Base-by-base conservation (phyloP, 2,329 filamentous ascomycete species). In the Fusarium drepaniforme region DNA sequence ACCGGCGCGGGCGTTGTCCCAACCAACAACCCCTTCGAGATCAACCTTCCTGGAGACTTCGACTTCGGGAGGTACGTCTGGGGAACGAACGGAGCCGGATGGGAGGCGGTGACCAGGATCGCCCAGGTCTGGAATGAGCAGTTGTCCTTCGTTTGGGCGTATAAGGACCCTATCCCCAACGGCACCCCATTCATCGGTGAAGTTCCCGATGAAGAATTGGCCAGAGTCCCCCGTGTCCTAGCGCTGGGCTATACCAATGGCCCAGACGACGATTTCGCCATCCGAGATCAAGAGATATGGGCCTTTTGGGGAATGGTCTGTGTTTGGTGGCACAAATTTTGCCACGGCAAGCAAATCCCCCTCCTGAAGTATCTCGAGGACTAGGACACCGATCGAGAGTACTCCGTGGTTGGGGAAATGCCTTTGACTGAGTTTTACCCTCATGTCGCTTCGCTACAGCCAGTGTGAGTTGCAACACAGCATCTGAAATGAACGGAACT, bases 161-260 rank as follows among this genome's bases (percentile, higher is more conserved):
- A 46, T 3, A 5, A 46, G 13, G 13, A 46, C 21, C 4, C 21
- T 5, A 25, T 46, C 2, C 42, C 42, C 1, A 1, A 46, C 42
- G 42, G 42, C 13, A 15, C 21, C 4, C 42, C 13, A 0, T 46
- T 46, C 8, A 21, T 46, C 1, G 42, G 42, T 2, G 42, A 46
- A 0, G 7, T 44, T 7, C 21, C 6, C 1, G 3, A 46, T 4
- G 21, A 7, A 3, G 42, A 3, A 0, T 1, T 46, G 7, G 42
- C 42, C 3, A 46, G 21, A 13, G 42, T 9, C n/a, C 42, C 42
- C 2, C 42, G 42, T 0, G 42, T 46, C 2, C 21, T 46, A 12
- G 42, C 21, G 0, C 21, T 46, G 6, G 42, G 42, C 12, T 44
- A 44, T 7, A n/a, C 21, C n/a, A n/a, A 21, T 21, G 40, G 21